Evolutionary conservation across 2,329 filamentous ascomycete genomes (phyloP).

Genomic region (Emmonsia crescens): DNA sequence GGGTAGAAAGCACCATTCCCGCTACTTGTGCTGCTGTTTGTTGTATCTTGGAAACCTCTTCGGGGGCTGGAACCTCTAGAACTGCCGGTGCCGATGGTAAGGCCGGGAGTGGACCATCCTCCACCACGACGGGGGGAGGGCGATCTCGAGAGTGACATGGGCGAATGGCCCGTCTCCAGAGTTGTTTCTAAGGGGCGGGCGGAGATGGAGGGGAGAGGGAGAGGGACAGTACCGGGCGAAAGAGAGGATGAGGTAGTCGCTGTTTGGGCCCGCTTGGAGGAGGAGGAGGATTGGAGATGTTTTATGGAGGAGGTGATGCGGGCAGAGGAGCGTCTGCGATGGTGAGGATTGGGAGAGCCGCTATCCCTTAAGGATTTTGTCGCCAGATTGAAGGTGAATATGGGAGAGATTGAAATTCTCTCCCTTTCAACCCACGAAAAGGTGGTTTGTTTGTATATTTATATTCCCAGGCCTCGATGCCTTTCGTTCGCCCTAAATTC

Average conservation of each 20-base stretch:
- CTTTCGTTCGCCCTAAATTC: not conserved
- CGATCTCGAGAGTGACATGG: constrained; percentile 78
- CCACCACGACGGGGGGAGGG: constrained; percentile 75
- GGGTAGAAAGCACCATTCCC: constrained; percentile 34
- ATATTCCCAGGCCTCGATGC: not conserved
- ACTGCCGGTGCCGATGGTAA: constrained; percentile 61
- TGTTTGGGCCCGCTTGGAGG: constrained; percentile 16
- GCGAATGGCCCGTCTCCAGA: constrained; percentile 45
- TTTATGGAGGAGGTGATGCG: constrained; percentile 39
- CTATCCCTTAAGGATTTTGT: not conserved
- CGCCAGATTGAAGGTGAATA: not conserved
- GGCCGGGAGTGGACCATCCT: constrained; percentile 77
- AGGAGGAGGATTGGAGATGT: constrained; percentile 25
- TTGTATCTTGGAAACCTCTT: constrained; percentile 40
- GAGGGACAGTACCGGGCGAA: constrained; percentile 17
- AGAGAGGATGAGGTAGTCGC: constrained; percentile 16
- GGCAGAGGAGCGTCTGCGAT: constrained; percentile 33
- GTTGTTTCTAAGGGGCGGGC: constrained; percentile 44
- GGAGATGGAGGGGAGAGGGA: constrained; percentile 34
- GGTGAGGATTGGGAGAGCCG: constrained; percentile 21
- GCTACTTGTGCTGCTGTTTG: constrained; percentile 16
- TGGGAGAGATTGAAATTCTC: not conserved
- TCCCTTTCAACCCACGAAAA: not conserved
- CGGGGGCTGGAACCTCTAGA: constrained; percentile 46
- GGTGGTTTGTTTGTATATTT: not conserved